Evolutionary conservation across 495 filamentous ascomycete genomes (phyloP).

Genomic region (Penicillium argentinense): DNA sequence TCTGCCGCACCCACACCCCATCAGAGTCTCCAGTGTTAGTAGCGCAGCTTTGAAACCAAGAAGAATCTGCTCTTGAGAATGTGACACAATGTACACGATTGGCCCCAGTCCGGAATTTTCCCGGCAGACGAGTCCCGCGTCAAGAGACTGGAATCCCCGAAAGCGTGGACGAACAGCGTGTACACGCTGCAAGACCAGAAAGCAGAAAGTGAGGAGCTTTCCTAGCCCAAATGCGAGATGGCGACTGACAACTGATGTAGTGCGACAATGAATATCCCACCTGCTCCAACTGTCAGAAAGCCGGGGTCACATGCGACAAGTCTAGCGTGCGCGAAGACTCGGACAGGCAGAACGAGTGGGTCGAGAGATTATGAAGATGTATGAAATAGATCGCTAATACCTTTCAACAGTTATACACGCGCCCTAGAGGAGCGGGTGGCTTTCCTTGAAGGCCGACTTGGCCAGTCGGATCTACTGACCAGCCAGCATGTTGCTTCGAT

Average conservation of each 20-base stretch:
- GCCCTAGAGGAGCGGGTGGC: constrained; percentile 49
- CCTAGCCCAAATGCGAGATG: background rate
- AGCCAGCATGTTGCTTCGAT: constrained; percentile 15
- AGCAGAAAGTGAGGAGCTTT: constrained; percentile 48
- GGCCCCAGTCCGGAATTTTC: constrained; percentile 17
- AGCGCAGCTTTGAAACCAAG: too few relatives aligned
- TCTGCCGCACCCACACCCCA: background rate
- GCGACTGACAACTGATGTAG: constrained; percentile 16
- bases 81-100: constrained; percentile 18
- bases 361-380: background rate
- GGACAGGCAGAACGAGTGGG: constrained; percentile 44
- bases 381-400: background rate
- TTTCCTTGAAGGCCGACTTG: constrained; percentile 42
- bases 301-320: constrained; percentile 48
- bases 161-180: constrained; percentile 54
- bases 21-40: too few relatives aligned
- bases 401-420: constrained; percentile 40
- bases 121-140: constrained; percentile 22
- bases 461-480: constrained; percentile 21
- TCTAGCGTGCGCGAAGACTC: constrained; percentile 44
- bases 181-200: constrained; percentile 51
- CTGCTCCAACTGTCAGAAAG: constrained; percentile 53
- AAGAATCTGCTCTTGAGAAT: constrained; percentile 3
- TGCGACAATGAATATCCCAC: constrained; percentile 47
- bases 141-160: constrained; percentile 42